These are phyloP conservation scores for Kuraishia floccosa DNA, from an alignment of 805 yeast genomes.

Conservation along the genomic window DNA sequence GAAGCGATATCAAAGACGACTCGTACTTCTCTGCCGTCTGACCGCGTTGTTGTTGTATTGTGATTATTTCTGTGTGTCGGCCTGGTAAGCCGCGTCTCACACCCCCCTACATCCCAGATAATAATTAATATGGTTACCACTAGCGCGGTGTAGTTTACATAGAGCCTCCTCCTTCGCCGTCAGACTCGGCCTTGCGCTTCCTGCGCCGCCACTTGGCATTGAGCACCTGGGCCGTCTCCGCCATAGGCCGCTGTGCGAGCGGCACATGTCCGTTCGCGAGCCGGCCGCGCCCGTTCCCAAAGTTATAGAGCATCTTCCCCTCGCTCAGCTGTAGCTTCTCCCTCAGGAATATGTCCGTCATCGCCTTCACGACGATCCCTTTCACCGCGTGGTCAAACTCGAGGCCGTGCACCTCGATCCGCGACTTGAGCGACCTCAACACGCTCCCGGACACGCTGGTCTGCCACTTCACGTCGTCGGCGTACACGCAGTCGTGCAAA, in stretches of 20 bases:
- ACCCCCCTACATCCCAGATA: too few relatives aligned
- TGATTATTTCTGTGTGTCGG: too few relatives aligned
- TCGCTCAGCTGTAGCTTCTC: slow-evolving; percentile 19
- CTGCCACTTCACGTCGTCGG: slow-evolving; percentile 58
- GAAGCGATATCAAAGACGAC: too few relatives aligned
- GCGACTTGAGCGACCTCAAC: slow-evolving; percentile 27
- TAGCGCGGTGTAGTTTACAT: too few relatives aligned
- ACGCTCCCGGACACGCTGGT: slow-evolving; percentile 16
- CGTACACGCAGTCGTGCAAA: slow-evolving; percentile 73
- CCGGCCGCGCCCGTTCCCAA: slow-evolving; percentile 75
- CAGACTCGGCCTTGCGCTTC: slow-evolving; percentile 18
- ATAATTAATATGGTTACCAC: too few relatives aligned
- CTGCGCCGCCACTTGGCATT: slow-evolving; percentile 51
- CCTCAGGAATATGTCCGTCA: too few relatives aligned
- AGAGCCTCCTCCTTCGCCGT: not conserved
- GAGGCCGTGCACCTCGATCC: slow-evolving; percentile 32
- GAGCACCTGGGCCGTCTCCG: slow-evolving; percentile 57
- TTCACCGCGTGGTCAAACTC: slow-evolving; percentile 50
- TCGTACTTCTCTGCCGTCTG: too few relatives aligned
- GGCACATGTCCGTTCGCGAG: slow-evolving; percentile 47
- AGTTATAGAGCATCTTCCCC: slow-evolving; percentile 20
- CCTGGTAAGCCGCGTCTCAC: too few relatives aligned
- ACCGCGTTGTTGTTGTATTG: too few relatives aligned
- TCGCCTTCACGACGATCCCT: slow-evolving; percentile 30
- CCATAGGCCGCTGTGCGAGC: slow-evolving; percentile 38